Conservation (phyloP, 805 yeast species). For the Metschnikowia dekortorum region DNA sequence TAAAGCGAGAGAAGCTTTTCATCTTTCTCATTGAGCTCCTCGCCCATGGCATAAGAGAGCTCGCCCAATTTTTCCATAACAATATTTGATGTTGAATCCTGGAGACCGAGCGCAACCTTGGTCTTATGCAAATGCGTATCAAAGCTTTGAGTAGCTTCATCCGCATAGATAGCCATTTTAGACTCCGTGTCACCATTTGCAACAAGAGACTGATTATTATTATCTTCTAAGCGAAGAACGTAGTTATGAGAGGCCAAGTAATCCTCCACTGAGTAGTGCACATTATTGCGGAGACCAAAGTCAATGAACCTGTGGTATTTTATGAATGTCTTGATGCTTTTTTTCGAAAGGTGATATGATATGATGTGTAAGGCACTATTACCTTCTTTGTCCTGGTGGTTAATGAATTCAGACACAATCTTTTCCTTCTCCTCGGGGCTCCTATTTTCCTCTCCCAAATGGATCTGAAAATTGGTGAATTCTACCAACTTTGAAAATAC, state of each 20-base stretch:
- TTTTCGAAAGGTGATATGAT: conserved; percentile 40
- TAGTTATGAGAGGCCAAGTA: conserved; percentile 27
- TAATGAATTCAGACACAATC: conserved; percentile 51
- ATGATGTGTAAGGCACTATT: conserved; percentile 94
- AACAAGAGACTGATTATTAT: conserved; percentile 5
- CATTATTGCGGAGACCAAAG: conserved; percentile 22
- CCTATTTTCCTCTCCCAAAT: conserved; percentile 12
- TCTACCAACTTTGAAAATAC: conserved; percentile 32
- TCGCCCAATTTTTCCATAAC: conserved; percentile 38
- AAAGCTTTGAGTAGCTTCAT: conserved; percentile 24
- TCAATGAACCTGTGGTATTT: conserved; percentile 22
- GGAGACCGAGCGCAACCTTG: conserved; percentile 31
- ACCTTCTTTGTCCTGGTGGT: conserved; percentile 89
- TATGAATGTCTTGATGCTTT: conserved; percentile 24
- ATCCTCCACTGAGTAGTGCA: conserved; percentile 24
- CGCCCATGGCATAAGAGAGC: conserved; percentile 34
- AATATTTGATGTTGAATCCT: conserved; percentile 29
- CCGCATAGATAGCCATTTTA: conserved; percentile 4
- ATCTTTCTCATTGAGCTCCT: conserved; percentile 35
- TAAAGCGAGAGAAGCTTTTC: conserved; percentile 26
- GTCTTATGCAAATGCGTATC: conserved; percentile 36
- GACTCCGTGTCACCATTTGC: conserved; percentile 6
- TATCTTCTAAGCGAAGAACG: conserved; percentile 20
- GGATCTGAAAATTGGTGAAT: conserved; percentile 21
- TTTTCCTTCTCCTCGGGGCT: conserved; percentile 20